Percentiles rank a stretch among this genome's conserved stretches.
These are phyloP conservation scores for Blumeriella jaapii DNA, from an alignment of 2,329 filamentous ascomycete species.

Conservation along the genomic window DNA sequence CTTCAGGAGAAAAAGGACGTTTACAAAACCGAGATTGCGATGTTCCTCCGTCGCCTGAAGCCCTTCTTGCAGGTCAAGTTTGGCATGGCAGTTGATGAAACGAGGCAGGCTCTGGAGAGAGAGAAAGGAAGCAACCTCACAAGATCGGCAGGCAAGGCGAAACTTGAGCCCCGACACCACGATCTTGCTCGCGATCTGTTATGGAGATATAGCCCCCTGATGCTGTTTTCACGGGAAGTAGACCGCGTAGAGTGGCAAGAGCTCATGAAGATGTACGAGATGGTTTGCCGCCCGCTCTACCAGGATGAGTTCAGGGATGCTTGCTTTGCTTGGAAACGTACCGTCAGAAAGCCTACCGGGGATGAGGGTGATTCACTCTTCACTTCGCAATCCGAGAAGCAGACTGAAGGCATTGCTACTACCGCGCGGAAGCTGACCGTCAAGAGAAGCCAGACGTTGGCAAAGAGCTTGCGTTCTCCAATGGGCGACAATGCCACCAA, in stretches of 20 bases:
- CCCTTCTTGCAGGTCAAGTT: conserved; percentile 78
- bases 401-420: conserved; percentile 64
- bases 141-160: conserved; percentile 37
- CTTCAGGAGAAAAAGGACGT: conserved; percentile 90
- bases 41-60: conserved; percentile 69
- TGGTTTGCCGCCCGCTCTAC: conserved; percentile 65
- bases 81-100: conserved; percentile 60
- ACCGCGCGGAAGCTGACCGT: conserved; percentile 85
- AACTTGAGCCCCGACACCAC: conserved; percentile 60
- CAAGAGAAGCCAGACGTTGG: conserved; percentile 81
- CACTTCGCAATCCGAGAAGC: conserved; percentile 71
- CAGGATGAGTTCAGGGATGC: conserved; percentile 73
- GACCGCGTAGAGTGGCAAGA: conserved; percentile 73
- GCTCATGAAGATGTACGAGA: conserved; percentile 70
- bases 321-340: conserved; percentile 66
- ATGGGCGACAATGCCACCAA: conserved; percentile 47
- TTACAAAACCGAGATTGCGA: conserved; percentile 63
- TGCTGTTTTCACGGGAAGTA: conserved; percentile 80
- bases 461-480: conserved; percentile 58
- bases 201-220: conserved; percentile 79
- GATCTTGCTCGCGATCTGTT: conserved; percentile 60
- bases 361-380: conserved; percentile 83
- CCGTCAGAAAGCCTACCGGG: conserved; percentile 59
- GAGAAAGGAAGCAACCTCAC: conserved; percentile 41
- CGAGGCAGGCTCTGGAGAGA: conserved; percentile 45